These are phyloP conservation scores for Mycena rosella DNA, from an alignment of 768 basidiomycete species.

Conservation along the genomic window DNA sequence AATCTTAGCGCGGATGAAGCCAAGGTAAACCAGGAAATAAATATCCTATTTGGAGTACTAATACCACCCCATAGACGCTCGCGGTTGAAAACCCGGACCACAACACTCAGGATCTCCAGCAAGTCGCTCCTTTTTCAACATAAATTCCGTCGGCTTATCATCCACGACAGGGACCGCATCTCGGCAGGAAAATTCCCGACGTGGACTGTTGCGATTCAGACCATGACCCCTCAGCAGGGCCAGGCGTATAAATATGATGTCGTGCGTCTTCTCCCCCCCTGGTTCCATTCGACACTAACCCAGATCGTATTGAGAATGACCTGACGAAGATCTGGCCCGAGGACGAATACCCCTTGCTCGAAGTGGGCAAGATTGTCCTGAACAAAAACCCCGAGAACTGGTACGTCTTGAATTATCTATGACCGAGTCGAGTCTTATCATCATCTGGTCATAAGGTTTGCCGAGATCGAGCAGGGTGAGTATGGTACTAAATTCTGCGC, in stretches of 20 bases:
- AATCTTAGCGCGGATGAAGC: constrained; percentile 32
- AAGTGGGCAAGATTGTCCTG: constrained; percentile 32
- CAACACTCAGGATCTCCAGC: constrained; percentile 31
- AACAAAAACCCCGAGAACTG: constrained; percentile 36
- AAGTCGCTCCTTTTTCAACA: background rate
- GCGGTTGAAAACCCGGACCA: constrained; percentile 24
- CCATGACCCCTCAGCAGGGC: constrained; percentile 33
- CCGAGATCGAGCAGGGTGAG: constrained; percentile 35
- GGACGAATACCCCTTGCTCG: constrained; percentile 30
- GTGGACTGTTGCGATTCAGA: constrained; percentile 32
- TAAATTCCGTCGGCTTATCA: background rate
- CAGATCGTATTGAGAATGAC: constrained; percentile 19
- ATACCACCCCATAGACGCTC: constrained; percentile 13
- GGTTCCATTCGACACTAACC: background rate
- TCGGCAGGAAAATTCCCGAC: constrained; percentile 24
- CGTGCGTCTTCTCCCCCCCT: constrained; percentile 11
- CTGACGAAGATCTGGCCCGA: constrained; percentile 35
- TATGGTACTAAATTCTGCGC: background rate
- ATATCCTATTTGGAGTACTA: no score
- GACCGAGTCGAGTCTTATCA: background rate
- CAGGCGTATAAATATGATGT: constrained; percentile 33
- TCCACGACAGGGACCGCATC: constrained; percentile 29
- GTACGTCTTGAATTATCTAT: constrained; percentile 1
- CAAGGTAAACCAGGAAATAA: background rate
- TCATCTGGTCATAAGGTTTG: constrained; percentile 18